Conservation (phyloP, 768 basidiomycete genomes). For the Chlorophyllum brunneum region DNA sequence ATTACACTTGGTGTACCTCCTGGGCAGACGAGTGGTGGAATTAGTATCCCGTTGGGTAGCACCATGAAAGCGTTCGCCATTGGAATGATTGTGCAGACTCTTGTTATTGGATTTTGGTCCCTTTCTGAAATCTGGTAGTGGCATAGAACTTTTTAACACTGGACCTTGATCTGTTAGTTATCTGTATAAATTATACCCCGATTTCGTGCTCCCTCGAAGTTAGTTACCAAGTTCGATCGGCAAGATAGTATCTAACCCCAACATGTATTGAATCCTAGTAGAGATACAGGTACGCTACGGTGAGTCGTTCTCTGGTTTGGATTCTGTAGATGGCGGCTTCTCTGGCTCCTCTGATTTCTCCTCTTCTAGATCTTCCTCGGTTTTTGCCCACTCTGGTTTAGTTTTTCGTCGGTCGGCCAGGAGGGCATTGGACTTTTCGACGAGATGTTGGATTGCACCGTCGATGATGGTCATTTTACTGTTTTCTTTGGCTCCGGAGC, state of each 20-base stretch:
- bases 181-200: too few species aligned
- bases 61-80: background rate
- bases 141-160: background rate
- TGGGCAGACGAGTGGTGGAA: conserved; percentile 39
- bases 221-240: too few species aligned
- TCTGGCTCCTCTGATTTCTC: background rate
- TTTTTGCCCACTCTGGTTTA: conserved; percentile 15
- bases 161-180: too few species aligned
- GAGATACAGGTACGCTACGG: too few species aligned
- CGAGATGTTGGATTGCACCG: conserved; percentile 12
- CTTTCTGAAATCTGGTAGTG: background rate
- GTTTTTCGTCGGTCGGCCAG: conserved; percentile 12
- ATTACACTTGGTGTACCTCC: conserved; percentile 64
- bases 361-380: background rate
- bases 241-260: too few species aligned
- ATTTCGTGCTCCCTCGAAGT: too few species aligned
- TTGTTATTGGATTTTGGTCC: background rate
- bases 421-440: conserved; percentile 14
- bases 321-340: too few species aligned
- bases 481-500: background rate
- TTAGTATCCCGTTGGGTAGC: background rate
- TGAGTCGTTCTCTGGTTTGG: too few species aligned
- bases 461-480: background rate
- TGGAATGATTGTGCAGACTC: background rate
- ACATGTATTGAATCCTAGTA: too few species aligned